phyloP scores from a whole-genome alignment of 495 filamentous ascomycete species.

The Neurospora sublineolata region DNA sequence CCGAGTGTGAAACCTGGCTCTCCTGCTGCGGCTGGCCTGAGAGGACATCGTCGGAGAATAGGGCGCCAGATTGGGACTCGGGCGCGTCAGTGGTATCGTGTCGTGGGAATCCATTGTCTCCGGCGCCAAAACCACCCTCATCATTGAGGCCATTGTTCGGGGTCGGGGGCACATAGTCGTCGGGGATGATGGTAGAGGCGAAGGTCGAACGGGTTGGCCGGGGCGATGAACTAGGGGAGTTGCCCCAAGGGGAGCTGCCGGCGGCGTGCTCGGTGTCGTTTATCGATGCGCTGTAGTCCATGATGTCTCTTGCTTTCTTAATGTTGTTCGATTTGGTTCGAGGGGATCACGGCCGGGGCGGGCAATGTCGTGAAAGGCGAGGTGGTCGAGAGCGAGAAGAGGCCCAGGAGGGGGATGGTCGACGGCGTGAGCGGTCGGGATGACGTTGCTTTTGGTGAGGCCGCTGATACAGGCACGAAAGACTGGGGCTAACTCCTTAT shows the following conservation, averaged over 20 bases:
- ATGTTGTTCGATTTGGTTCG: neutral
- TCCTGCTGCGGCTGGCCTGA: slow-evolving; percentile 3
- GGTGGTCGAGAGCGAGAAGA: neutral
- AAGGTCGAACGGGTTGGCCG: slow-evolving; percentile 49
- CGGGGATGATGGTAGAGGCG: slow-evolving; percentile 24
- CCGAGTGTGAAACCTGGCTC: neutral
- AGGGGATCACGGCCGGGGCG: neutral
- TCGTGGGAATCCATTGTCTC: slow-evolving; percentile 21
- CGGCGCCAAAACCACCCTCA: slow-evolving; percentile 27
- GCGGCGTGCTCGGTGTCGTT: slow-evolving; percentile 60
- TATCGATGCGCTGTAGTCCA: slow-evolving; percentile 79
- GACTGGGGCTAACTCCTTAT: neutral
- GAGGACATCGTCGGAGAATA: slow-evolving; percentile 1
- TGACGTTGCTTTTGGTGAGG: neutral
- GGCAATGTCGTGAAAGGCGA: neutral
- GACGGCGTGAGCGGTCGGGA: neutral
- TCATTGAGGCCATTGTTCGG: slow-evolving; percentile 29
- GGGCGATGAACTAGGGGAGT: slow-evolving; percentile 51
- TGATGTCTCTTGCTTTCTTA: slow-evolving; percentile 21
- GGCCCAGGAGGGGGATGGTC: neutral
- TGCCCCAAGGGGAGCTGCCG: slow-evolving; percentile 68
- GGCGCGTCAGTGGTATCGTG: slow-evolving; percentile 23
- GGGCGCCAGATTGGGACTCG: slow-evolving; percentile 11
- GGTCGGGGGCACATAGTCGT: slow-evolving; percentile 21
- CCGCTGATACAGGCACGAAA: neutral